Base-by-base conservation (phyloP, 441 rosid species). In the Populus hybrid region DNA sequence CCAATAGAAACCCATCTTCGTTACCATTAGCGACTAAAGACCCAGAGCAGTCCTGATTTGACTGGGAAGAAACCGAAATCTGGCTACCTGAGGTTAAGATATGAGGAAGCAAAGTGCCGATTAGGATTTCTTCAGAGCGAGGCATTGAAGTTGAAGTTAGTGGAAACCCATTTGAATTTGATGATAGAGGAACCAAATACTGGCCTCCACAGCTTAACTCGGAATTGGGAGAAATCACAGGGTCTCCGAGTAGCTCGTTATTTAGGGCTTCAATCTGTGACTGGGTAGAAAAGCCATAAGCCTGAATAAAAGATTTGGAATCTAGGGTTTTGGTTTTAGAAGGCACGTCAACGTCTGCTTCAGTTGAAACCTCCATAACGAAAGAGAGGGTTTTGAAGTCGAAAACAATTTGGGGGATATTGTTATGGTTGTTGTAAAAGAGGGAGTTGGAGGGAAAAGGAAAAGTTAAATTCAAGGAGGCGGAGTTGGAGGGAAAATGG, bases 401-500 rank as follows among this genome's bases (percentile, higher is more conserved):
- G 57, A 67, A 78, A 72, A 8, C 32, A 14, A 34, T 70, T 7
- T 11, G 67, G 18, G 69, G 20, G 21, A 72, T 42, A 8, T 75
- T 71, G 8, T 24, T 64, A 64, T 2, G 59, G 75, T 1, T 67
- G 32, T 12, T 67, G 36, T 20, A 8, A 7, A 32, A 32, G 34
- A 70, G 42, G 32, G 69, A 74, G 74, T 30, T 30, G 32, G 85
- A 85, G 77, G 57, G 74, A 78, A 87, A 84, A 86, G 86, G 90
- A 82, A 87, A 88, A 78, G 65, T 32, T 3, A 30, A 30, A 30
- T 30, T 30, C 30, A 20, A 50, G 64, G 10, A 14, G 23, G 59
- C 21, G 38, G 26, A 18, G 57, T 72, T 38, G 82, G 91, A 86
- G 90, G 89, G 93, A 87, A 90, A 87, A 75, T 78, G 70, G 74